phyloP scores from a whole-genome alignment of 345 rosid genomes.

The Rubroshorea leprosula region DNA sequence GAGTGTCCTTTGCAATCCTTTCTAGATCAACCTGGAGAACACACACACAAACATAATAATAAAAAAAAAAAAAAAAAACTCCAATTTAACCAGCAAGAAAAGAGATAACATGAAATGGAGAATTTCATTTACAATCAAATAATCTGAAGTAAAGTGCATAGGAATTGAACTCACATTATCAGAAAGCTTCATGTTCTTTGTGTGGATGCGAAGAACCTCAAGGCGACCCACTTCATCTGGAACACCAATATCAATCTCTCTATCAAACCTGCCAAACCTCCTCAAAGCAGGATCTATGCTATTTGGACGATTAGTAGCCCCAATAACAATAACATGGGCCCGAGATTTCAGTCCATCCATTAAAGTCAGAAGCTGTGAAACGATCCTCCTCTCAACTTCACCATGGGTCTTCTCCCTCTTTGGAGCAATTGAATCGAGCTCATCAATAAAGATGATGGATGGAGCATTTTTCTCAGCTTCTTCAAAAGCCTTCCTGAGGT shows the following conservation, averaged over 20 bases:
- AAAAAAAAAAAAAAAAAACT: neutral
- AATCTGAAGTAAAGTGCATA: neutral
- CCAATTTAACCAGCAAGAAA: neutral
- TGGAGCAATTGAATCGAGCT: conserved; percentile 66
- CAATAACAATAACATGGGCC: conserved; percentile 44
- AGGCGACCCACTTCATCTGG: conserved; percentile 51
- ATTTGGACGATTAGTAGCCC: conserved; percentile 48
- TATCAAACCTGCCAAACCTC: conserved; percentile 48
- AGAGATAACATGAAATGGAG: neutral
- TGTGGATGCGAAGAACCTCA: conserved; percentile 48
- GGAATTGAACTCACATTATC: conserved; percentile 30
- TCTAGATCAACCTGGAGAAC: conserved; percentile 50
- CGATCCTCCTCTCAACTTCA: conserved; percentile 62
- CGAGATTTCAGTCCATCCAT: conserved; percentile 50
- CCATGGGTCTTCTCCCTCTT: conserved; percentile 64
- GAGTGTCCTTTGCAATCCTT: conserved; percentile 53
- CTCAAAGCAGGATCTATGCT: conserved; percentile 47
- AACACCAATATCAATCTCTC: conserved; percentile 49
- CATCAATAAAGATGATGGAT: conserved; percentile 62
- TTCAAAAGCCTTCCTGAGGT: conserved; percentile 68
- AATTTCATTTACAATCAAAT: neutral
- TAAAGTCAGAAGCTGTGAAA: conserved; percentile 54
- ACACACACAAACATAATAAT: too few species aligned
- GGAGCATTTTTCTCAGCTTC: conserved; percentile 60
- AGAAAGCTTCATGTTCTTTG: conserved; percentile 48